Evolutionary conservation across 495 filamentous ascomycete genomes (phyloP).

Genomic region (Lasiosphaeris hirsuta): DNA sequence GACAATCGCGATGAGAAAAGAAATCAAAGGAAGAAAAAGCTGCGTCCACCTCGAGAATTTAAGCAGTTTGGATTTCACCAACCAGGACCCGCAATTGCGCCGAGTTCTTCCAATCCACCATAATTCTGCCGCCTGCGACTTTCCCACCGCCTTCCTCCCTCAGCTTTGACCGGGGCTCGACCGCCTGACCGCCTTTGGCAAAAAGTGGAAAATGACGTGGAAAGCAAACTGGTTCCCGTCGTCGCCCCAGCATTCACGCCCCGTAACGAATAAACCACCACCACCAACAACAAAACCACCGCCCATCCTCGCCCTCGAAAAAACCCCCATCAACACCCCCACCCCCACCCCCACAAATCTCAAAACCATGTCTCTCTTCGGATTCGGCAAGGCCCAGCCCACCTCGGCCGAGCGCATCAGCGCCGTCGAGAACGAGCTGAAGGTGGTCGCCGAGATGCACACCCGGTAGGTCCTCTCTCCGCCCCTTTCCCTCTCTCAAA

Average conservation of each 20-base stretch:
- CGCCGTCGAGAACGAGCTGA: constrained; percentile 87
- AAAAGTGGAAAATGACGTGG: no score
- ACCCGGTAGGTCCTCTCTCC: constrained; percentile 61
- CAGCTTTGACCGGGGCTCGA: neutral
- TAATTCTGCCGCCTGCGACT: neutral
- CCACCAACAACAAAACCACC: neutral
- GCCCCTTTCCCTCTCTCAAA: neutral
- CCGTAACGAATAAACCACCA: neutral
- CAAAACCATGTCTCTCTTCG: constrained; percentile 81
- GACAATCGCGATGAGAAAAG: no score
- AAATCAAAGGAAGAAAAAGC: neutral
- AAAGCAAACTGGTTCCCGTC: no score
- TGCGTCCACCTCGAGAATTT: neutral
- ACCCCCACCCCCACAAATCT: constrained; percentile 4
- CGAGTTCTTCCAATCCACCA: neutral
- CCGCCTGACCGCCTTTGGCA: neutral
- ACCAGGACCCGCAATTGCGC: constrained; percentile 13
- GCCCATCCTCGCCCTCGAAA: neutral
- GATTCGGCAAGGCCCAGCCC: constrained; percentile 82
- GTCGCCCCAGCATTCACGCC: neutral
- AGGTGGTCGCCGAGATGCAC: constrained; percentile 96
- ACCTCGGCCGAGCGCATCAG: constrained; percentile 94
- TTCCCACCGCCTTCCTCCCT: neutral
- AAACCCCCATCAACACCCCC: neutral
- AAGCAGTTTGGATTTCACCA: constrained; percentile 2